Percentiles rank a stretch among this genome's conserved stretches.
Evolutionary conservation across 306 rosid genomes (phyloP).

Genomic region (Cucurbita pepo): DNA sequence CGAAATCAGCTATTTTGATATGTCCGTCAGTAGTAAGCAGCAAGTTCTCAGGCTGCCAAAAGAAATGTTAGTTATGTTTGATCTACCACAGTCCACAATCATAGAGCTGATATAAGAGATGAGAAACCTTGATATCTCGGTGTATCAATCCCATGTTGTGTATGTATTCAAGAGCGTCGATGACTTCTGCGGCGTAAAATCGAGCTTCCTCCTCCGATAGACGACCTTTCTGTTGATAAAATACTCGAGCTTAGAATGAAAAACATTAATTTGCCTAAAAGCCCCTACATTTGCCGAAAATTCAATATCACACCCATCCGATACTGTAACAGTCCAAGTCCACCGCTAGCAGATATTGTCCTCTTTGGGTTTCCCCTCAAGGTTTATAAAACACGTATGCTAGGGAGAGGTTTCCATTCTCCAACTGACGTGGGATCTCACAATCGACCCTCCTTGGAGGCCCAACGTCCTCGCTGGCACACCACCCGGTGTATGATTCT

Average conservation of each 20-base stretch:
- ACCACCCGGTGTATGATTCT: too few species aligned
- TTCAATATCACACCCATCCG: too few species aligned
- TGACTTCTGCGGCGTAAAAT: conserved; percentile 94
- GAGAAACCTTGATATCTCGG: conserved; percentile 86
- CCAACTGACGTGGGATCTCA: too few species aligned
- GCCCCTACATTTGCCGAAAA: background rate
- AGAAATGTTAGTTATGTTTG: conserved; percentile 11
- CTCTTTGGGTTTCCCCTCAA: too few species aligned
- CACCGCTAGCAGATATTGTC: too few species aligned
- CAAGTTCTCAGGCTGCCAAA: conserved; percentile 93
- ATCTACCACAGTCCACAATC: conserved; percentile 8
- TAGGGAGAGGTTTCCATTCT: too few species aligned
- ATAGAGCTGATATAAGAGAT: conserved; percentile 11
- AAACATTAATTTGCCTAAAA: background rate
- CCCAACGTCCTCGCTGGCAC: too few species aligned
- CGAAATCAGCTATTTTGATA: conserved; percentile 94
- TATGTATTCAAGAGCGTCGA: conserved; percentile 92
- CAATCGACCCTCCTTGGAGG: too few species aligned
- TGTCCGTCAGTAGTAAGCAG: conserved; percentile 82
- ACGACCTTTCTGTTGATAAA: conserved; percentile 64
- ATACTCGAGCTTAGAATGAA: conserved; percentile 1
- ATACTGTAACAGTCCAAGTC: too few species aligned
- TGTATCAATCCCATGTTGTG: conserved; percentile 92
- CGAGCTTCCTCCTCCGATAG: conserved; percentile 77
- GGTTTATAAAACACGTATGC: too few species aligned